These are phyloP conservation scores for Crithidia bombi DNA, from an alignment of 208 protist species.

Conservation along the genomic window DNA sequence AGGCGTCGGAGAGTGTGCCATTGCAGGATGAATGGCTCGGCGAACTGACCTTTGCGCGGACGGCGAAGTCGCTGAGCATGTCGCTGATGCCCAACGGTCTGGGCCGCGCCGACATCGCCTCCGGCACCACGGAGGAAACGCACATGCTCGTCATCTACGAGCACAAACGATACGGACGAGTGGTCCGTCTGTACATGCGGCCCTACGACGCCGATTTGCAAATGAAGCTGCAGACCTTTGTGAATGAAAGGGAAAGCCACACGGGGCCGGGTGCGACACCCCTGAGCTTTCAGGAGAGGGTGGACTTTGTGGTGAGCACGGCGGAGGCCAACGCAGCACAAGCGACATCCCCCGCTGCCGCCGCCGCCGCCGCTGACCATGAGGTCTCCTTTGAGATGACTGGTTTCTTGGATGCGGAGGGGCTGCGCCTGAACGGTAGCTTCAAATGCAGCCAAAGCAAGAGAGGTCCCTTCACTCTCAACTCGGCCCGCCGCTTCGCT, in stretches of 20 bases:
- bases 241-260: conserved; percentile 1
- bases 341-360: neutral
- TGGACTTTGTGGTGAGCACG: conserved; percentile 24
- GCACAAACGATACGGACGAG: conserved; percentile 62
- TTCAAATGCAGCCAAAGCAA: conserved; percentile 64
- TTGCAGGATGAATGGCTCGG: conserved; percentile 82
- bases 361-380: conserved; percentile 1
- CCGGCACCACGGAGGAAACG: conserved; percentile 28
- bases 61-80: conserved; percentile 27
- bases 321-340: neutral
- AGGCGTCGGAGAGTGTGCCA: conserved; percentile 36
- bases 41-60: conserved; percentile 34
- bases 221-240: conserved; percentile 19
- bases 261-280: neutral
- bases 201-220: conserved; percentile 24
- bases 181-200: conserved; percentile 54
- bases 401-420: conserved; percentile 72
- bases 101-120: conserved; percentile 21
- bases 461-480: conserved; percentile 58
- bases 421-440: conserved; percentile 66
- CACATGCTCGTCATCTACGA: conserved; percentile 54
- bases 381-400: conserved; percentile 43
- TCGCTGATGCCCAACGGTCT: conserved; percentile 15
- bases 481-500: conserved; percentile 54
- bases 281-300: conserved; percentile 20